Base-by-base conservation (phyloP, 805 yeast genomes). In the Candida insectorum region DNA sequence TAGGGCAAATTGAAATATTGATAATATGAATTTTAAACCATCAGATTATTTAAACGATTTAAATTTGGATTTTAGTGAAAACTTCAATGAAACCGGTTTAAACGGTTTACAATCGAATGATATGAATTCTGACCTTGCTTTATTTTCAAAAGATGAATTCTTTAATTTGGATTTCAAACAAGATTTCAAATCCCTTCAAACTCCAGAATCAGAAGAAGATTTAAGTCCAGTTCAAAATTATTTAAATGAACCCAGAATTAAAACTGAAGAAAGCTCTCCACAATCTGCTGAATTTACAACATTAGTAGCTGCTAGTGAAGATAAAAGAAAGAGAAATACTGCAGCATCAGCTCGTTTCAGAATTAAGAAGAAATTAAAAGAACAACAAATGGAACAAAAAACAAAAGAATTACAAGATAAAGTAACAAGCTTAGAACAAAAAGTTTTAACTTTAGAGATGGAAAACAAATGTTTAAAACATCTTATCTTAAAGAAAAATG, bases 281-380 rank as follows among this genome's bases (percentile, higher is more conserved):
- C 10, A 8, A 11, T 8, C 10, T 20, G 23, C 10, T 11, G 23
- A 20, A 11, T 20, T 11, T 11, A 8, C 10, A 8, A 20, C 10
- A 8, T 8, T 11, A 11, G 23, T 11, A 11, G 31, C 36, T 25
- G 32, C 72, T 15, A 79, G 75, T 38, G 72, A 70, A 28, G 93
- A 84, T 51, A 91, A 86, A 61, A 74, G 95, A 41, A 77, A 83
- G 44, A 74, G 94, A 48, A 89, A 88, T 61, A 88, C 96, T 0
- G 96, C 93, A 1, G 97, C 98, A 1, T 79, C 91, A 14, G 97
- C 97, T 4, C 71, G 97, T 40, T 91, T 91, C 69, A 73, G 98
- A 44, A 76, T 87, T 54, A 87, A 86, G 73, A 88, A 85, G 77
- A 89, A 91, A 71, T 52, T 83, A 61, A 84, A 86, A 57, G 97